A percentile compares a stretch with the other conserved stretches of the same genome.
phyloP scores from a whole-genome alignment of 495 filamentous ascomycete genomes.

The Penicillium parvum region DNA sequence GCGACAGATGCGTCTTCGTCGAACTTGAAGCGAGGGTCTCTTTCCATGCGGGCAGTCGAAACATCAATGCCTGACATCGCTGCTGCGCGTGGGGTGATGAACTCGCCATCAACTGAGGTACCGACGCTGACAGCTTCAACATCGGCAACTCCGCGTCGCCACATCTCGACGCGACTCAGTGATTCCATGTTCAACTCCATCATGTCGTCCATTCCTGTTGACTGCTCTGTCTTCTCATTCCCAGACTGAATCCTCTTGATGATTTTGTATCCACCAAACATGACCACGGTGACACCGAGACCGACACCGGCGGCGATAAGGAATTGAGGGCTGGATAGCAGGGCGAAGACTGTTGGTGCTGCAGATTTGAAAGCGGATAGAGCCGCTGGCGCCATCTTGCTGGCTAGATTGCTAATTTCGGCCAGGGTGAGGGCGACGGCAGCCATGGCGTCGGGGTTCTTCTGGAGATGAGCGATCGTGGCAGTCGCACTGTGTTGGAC shows the following conservation, averaged over 20 bases:
- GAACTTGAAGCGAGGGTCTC: conserved; percentile 39
- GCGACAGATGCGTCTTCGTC: conserved; percentile 36
- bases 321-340: conserved; percentile 89
- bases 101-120: conserved; percentile 77
- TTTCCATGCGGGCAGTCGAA: conserved; percentile 29
- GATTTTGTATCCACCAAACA: conserved; percentile 95
- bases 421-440: conserved; percentile 90
- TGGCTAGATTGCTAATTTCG: conserved; percentile 76
- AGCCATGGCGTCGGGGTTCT: conserved; percentile 88
- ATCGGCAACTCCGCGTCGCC: conserved; percentile 82
- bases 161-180: conserved; percentile 68
- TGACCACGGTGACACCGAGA: conserved; percentile 84
- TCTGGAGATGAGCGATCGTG: conserved; percentile 82
- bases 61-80: conserved; percentile 51
- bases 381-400: conserved; percentile 81
- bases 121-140: conserved; percentile 52
- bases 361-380: conserved; percentile 68
- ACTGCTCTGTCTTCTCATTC: conserved; percentile 4
- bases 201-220: conserved; percentile 51
- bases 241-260: conserved; percentile 70
- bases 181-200: conserved; percentile 52
- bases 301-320: conserved; percentile 86
- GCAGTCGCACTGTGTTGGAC: conserved; percentile 75
- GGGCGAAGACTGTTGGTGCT: conserved; percentile 77
- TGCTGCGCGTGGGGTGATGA: conserved; percentile 75